These are phyloP conservation scores for Penicillium coffeae DNA, from an alignment of 495 filamentous ascomycete genomes.

Conservation along the genomic window DNA sequence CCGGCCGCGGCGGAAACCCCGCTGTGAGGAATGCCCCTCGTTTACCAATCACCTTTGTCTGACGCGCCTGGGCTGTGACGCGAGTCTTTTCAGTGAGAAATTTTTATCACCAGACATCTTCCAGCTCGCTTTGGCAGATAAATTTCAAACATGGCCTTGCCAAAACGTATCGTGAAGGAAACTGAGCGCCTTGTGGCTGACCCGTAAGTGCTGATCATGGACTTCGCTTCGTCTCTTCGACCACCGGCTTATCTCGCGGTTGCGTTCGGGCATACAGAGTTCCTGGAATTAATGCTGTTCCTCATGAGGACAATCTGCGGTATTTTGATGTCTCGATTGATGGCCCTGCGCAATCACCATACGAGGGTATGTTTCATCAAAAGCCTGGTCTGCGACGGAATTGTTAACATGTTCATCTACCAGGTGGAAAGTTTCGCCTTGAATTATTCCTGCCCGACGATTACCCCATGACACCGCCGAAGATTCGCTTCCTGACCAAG, in stretches of 20 bases:
- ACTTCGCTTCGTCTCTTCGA: neutral
- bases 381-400: conserved; percentile 3
- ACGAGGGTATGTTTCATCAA: conserved; percentile 64
- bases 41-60: conserved; percentile 4
- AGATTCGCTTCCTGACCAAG: conserved; percentile 97
- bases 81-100: neutral
- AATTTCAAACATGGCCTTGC: conserved; percentile 60
- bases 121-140: conserved; percentile 5
- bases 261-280: conserved; percentile 54
- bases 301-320: conserved; percentile 96
- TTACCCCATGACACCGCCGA: conserved; percentile 98
- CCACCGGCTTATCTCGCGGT: neutral
- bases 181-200: conserved; percentile 96
- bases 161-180: conserved; percentile 97
- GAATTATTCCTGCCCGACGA: conserved; percentile 99
- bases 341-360: conserved; percentile 89
- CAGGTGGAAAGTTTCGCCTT: conserved; percentile 93
- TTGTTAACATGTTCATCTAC: neutral
- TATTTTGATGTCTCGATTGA: conserved; percentile 98
- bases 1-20: conserved; percentile 21
- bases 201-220: conserved; percentile 60
- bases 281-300: conserved; percentile 91
- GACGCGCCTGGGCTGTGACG: neutral
- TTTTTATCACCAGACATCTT: neutral
- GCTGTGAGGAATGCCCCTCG: conserved; percentile 27